Conservation (phyloP, 2,329 filamentous ascomycete genomes). For the Pseudopithomyces maydicus region DNA sequence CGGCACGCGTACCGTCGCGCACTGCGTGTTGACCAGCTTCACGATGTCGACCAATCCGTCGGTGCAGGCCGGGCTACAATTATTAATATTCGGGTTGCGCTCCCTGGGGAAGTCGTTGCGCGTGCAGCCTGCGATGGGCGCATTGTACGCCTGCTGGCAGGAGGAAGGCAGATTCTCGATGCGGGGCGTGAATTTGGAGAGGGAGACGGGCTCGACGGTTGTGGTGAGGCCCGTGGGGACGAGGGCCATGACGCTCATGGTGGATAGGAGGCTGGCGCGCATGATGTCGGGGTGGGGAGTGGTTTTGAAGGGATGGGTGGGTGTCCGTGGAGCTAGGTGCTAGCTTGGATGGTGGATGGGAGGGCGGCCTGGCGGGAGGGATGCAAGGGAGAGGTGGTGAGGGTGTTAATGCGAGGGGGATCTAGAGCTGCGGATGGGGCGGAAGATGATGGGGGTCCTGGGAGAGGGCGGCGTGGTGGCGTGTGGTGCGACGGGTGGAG, state of each 20-base stretch:
- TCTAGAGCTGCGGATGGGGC: conserved; percentile 11
- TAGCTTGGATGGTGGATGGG: conserved; percentile 11
- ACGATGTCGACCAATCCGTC: conserved; percentile 45
- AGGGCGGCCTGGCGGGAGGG: neutral
- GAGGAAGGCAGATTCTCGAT: conserved; percentile 45
- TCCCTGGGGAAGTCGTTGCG: conserved; percentile 44
- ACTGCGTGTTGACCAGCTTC: conserved; percentile 38
- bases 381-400: conserved; percentile 9
- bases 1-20: conserved; percentile 40
- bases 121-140: conserved; percentile 47
- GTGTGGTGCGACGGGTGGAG: conserved; percentile 31
- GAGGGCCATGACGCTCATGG: conserved; percentile 28
- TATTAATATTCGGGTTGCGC: conserved; percentile 17
- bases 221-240: conserved; percentile 25
- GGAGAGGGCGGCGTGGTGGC: conserved; percentile 10
- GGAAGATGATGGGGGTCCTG: conserved; percentile 8
- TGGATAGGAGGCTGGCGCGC: conserved; percentile 20
- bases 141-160: conserved; percentile 49
- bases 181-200: conserved; percentile 52
- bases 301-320: conserved; percentile 13
- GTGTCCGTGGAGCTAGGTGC: neutral
- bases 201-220: conserved; percentile 44
- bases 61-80: conserved; percentile 47
- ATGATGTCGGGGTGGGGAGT: conserved; percentile 23
- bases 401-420: conserved; percentile 12